These are phyloP conservation scores for Opeltia flavorubescens DNA, from an alignment of 495 filamentous ascomycete genomes.

Conservation along the genomic window DNA sequence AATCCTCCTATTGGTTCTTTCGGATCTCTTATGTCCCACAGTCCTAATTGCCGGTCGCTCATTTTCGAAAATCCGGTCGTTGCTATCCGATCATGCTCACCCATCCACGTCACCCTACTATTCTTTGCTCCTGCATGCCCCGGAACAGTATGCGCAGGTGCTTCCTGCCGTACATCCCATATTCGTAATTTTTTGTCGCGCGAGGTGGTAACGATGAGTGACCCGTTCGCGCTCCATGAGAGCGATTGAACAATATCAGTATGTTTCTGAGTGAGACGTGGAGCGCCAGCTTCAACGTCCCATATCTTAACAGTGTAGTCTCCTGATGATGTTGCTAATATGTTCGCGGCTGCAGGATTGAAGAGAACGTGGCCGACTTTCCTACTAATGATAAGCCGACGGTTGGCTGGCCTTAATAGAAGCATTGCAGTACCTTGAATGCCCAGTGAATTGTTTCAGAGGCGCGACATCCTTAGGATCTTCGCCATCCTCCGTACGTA, in stretches of 20 bases:
- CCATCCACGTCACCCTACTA: constrained; percentile 90
- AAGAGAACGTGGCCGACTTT: constrained; percentile 97
- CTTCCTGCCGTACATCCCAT: constrained; percentile 93
- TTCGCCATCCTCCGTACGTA: constrained; percentile 68
- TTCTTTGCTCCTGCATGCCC: constrained; percentile 93
- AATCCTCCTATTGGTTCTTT: constrained; percentile 78
- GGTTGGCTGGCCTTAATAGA: too few relatives aligned
- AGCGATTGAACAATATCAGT: constrained; percentile 86
- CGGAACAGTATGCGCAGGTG: constrained; percentile 64
- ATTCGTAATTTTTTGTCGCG: constrained; percentile 95
- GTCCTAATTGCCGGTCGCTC: constrained; percentile 89
- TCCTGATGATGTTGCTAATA: constrained; percentile 88
- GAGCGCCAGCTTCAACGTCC: constrained; percentile 73
- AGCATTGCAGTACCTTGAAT: constrained; percentile 27
- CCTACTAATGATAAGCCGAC: constrained; percentile 30
- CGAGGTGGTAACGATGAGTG: constrained; percentile 80
- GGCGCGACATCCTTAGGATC: constrained; percentile 64
- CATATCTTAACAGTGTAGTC: constrained; percentile 92
- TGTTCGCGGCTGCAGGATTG: constrained; percentile 90
- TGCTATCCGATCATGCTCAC: constrained; percentile 84
- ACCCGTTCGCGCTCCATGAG: constrained; percentile 89
- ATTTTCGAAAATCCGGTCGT: constrained; percentile 96
- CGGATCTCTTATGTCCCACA: constrained; percentile 83
- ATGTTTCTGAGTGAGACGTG: constrained; percentile 63
- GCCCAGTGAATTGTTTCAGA: constrained; percentile 60